A percentile compares a stretch with the other conserved stretches of the same genome.
Conservation (phyloP, 345 rosid species). For the Citrus glauca region DNA sequence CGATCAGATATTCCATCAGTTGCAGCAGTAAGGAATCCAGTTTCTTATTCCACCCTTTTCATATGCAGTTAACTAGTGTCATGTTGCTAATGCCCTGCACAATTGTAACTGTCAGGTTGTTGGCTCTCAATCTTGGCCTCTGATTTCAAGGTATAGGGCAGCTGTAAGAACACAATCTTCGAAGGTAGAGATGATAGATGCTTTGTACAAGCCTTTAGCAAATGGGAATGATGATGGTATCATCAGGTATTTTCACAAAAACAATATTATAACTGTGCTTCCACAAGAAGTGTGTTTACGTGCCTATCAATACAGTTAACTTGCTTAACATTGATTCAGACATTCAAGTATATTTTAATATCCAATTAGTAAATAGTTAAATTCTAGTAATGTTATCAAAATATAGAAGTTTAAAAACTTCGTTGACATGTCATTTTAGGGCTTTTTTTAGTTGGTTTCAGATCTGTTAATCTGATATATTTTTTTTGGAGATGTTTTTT, state of each 20-base stretch:
- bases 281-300: not conserved
- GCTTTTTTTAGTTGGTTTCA: not conserved
- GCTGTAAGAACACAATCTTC: slow-evolving; percentile 84
- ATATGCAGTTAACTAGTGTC: not conserved
- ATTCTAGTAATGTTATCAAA: not conserved
- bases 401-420: not conserved
- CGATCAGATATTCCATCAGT: slow-evolving; percentile 67
- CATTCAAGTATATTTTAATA: not conserved
- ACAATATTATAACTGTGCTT: not conserved
- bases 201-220: slow-evolving; percentile 63
- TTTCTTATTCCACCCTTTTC: not conserved
- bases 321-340: not conserved
- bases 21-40: slow-evolving; percentile 57
- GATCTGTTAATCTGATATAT: not conserved
- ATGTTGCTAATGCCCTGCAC: slow-evolving; percentile 1
- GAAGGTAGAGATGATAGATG: slow-evolving; percentile 81
- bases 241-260: slow-evolving; percentile 48
- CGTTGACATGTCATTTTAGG: not conserved
- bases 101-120: slow-evolving; percentile 60
- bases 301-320: not conserved
- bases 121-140: slow-evolving; percentile 80
- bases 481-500: not conserved
- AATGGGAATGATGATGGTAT: slow-evolving; percentile 72
- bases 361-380: not conserved
- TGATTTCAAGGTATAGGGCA: slow-evolving; percentile 83